Conservation (phyloP, 768 basidiomycete species). For the Dentipellis fragilis region DNA sequence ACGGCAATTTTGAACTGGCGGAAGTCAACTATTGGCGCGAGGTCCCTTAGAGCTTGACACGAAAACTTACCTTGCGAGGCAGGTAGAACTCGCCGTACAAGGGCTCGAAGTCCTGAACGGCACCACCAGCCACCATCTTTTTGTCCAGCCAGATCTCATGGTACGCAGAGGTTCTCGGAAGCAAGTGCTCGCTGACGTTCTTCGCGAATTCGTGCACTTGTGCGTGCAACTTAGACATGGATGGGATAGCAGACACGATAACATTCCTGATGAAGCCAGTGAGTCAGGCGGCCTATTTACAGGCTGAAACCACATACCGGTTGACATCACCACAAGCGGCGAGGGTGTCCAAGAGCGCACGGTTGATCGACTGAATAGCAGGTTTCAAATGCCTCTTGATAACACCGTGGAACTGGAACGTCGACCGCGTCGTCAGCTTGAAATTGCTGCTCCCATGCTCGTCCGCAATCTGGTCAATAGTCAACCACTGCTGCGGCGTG, state of each 20-base stretch:
- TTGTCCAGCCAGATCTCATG: slow-evolving; percentile 99
- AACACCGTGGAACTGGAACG: slow-evolving; percentile 99
- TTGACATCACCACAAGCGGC: slow-evolving; percentile 99
- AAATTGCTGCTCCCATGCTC: slow-evolving; percentile 89
- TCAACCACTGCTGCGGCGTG: slow-evolving; percentile 82
- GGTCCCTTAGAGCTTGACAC: no score
- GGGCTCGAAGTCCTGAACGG: slow-evolving; percentile 90
- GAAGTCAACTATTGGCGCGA: slow-evolving; percentile 5
- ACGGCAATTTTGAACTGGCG: slow-evolving; percentile 92
- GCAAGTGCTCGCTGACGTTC: slow-evolving; percentile 71
- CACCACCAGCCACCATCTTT: slow-evolving; percentile 90
- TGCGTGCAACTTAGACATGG: slow-evolving; percentile 75
- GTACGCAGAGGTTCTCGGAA: slow-evolving; percentile 88
- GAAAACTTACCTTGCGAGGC: slow-evolving; percentile 69
- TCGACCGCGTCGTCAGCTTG: slow-evolving; percentile 95
- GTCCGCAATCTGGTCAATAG: slow-evolving; percentile 94
- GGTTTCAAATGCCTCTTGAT: slow-evolving; percentile 95
- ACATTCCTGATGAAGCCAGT: slow-evolving; percentile 55
- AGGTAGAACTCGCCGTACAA: slow-evolving; percentile 97
- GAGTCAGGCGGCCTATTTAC: background rate
- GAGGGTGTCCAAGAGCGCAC: slow-evolving; percentile 82
- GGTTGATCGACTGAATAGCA: slow-evolving; percentile 94
- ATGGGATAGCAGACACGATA: slow-evolving; percentile 83
- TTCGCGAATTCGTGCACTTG: slow-evolving; percentile 81
- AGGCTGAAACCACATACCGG: slow-evolving; percentile 36